These are phyloP conservation scores for Geoglossum cookeanum DNA, from an alignment of 2,329 filamentous ascomycete species.

Conservation along the genomic window DNA sequence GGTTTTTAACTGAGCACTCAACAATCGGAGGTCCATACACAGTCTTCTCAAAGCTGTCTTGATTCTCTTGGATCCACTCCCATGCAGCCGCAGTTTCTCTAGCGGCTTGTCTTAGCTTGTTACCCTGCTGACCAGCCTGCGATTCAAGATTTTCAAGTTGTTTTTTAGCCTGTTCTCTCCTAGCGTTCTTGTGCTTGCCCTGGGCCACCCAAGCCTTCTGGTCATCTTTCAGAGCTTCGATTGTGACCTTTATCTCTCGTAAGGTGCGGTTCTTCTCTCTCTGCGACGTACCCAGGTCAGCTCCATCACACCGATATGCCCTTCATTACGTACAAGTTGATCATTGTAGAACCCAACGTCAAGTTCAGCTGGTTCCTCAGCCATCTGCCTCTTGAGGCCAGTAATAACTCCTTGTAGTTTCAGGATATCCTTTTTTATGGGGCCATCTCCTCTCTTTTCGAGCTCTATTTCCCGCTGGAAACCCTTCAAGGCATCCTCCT, in stretches of 20 bases:
- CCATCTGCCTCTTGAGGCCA: slow-evolving; percentile 40
- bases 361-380: slow-evolving; percentile 45
- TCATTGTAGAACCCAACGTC: slow-evolving; percentile 52
- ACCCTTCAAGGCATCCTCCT: slow-evolving; percentile 25
- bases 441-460: slow-evolving; percentile 29
- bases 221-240: slow-evolving; percentile 26
- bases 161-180: slow-evolving; percentile 23
- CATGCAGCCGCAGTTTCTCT: slow-evolving; percentile 50
- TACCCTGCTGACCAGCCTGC: slow-evolving; percentile 53
- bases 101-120: slow-evolving; percentile 40
- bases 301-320: not conserved
- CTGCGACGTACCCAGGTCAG: slow-evolving; percentile 1
- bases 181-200: slow-evolving; percentile 18
- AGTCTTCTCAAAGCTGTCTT: slow-evolving; percentile 47
- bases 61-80: slow-evolving; percentile 64
- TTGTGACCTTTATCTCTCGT: slow-evolving; percentile 30
- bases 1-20: slow-evolving; percentile 59
- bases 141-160: slow-evolving; percentile 47
- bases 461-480: slow-evolving; percentile 26
- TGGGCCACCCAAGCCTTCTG: slow-evolving; percentile 21
- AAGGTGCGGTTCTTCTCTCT: slow-evolving; percentile 32
- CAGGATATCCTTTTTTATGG: slow-evolving; percentile 32
- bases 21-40: slow-evolving; percentile 69
- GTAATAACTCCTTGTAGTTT: slow-evolving; percentile 38
- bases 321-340: slow-evolving; percentile 38